phyloP scores from a whole-genome alignment of 495 filamentous ascomycete genomes.

The Tuber melanosporum region DNA sequence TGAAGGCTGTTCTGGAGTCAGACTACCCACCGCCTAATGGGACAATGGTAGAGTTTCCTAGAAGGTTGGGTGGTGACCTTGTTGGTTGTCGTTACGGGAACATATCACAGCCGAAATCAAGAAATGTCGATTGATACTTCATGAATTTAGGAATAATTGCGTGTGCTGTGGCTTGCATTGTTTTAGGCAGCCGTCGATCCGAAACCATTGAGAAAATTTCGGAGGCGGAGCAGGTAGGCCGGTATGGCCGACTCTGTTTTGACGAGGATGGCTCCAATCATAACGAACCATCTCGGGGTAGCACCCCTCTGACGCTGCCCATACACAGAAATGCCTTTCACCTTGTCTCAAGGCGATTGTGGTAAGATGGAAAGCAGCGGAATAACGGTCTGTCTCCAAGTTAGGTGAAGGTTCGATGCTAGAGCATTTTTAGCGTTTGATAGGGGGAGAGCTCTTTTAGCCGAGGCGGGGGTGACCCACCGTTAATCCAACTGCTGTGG shows the following conservation, averaged over 20 bases:
- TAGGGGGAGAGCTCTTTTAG: not conserved
- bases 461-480: not conserved
- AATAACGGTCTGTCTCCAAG: not conserved
- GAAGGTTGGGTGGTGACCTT: not conserved
- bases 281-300: not conserved
- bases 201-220: not conserved
- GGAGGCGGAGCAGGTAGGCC: not conserved
- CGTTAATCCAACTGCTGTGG: not conserved
- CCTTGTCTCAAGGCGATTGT: not conserved
- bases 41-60: not conserved
- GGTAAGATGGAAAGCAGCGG: not conserved
- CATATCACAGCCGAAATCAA: not conserved
- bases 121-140: not conserved
- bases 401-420: not conserved
- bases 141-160: not conserved
- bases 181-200: not conserved
- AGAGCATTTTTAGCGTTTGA: not conserved
- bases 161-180: not conserved
- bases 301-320: not conserved
- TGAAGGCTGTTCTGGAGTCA: not conserved
- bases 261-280: not conserved
- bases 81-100: not conserved
- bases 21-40: not conserved
- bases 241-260: not conserved
- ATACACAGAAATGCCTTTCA: not conserved